Base-by-base conservation (phyloP, 2,329 filamentous ascomycete species). In the Basipetospora chlamydospora region DNA sequence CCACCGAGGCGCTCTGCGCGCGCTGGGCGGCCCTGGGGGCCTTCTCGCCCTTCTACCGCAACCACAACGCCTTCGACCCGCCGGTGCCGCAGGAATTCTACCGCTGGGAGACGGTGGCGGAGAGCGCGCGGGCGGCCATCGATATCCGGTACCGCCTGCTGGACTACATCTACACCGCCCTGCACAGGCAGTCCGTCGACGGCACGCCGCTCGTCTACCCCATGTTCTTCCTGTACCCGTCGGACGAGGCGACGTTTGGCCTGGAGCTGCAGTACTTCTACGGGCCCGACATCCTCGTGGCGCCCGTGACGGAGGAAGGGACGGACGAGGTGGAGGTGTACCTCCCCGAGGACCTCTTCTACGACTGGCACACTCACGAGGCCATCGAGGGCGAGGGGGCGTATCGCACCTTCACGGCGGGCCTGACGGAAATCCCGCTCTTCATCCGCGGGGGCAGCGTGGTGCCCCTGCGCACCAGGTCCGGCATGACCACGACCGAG, bases 261-360 rank as follows among this genome's bases (percentile, higher is more conserved):
- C 61, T 80, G 31, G 79, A 85, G 52, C 68, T 73, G 22, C 74
- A 83, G 51, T 84, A 81, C 54, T 79, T 84, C 71, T 60, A 84
- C n/a, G 80, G 80, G 2, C 64, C 66, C 12, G 66, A 64, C 35
- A 53, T 84, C 23, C 56, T 84, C 6, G 72, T 74, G 5, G 73
- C 74, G 2, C 77, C 77, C 2, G 60, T 80, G 2, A 80, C 78
- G 42, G 64, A 68, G 9, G 70, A 80, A 49, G 47, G 56, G 30
- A 62, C 64, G 1, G 75, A 73, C 1, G 65, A 66, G 25, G 76
- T 77, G 1, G 70, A 77, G 39, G 79, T 80, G 50, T 84, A 84
- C 51, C 58, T 79, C 12, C 57, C 70, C 43, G 45, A 49, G 46
- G 57, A 67, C 37, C 52, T 49, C 47, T 63, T 60, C 49, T 64